These are phyloP conservation scores for Porpolomopsis calyptriformis DNA, from an alignment of 768 basidiomycete species.

Conservation along the genomic window DNA sequence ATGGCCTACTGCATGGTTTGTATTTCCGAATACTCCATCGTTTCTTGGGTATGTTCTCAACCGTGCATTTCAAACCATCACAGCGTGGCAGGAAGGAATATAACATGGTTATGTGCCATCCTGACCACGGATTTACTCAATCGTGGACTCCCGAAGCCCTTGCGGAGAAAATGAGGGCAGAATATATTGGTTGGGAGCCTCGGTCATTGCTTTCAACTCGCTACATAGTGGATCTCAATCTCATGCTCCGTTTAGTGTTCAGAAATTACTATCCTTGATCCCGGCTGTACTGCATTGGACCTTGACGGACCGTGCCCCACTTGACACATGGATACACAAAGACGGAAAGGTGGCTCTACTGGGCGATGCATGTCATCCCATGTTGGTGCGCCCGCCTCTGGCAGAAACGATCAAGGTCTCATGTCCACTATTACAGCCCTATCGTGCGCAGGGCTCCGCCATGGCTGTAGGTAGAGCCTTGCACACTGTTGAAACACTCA, in stretches of 20 bases:
- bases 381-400: conserved; percentile 33
- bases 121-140: conserved; percentile 30
- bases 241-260: conserved; percentile 22
- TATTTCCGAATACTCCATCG: conserved; percentile 1
- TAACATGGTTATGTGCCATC: conserved; percentile 36
- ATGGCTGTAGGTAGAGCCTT: conserved; percentile 29
- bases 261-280: conserved; percentile 37
- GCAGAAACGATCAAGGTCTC: background rate
- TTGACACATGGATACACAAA: conserved; percentile 39
- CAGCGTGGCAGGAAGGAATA: conserved; percentile 31
- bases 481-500: background rate
- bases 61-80: background rate
- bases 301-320: conserved; percentile 37
- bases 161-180: conserved; percentile 34
- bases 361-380: conserved; percentile 50
- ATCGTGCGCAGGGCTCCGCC: conserved; percentile 43
- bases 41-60: background rate
- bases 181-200: conserved; percentile 40
- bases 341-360: conserved; percentile 34
- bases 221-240: background rate
- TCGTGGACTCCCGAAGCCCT: conserved; percentile 35
- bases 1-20: conserved; percentile 29
- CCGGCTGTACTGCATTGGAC: conserved; percentile 36
- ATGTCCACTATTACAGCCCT: conserved; percentile 24
- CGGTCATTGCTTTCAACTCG: conserved; percentile 20